phyloP scores from a whole-genome alignment of 257 asterid genomes.

The Solanum ossicruentum region DNA sequence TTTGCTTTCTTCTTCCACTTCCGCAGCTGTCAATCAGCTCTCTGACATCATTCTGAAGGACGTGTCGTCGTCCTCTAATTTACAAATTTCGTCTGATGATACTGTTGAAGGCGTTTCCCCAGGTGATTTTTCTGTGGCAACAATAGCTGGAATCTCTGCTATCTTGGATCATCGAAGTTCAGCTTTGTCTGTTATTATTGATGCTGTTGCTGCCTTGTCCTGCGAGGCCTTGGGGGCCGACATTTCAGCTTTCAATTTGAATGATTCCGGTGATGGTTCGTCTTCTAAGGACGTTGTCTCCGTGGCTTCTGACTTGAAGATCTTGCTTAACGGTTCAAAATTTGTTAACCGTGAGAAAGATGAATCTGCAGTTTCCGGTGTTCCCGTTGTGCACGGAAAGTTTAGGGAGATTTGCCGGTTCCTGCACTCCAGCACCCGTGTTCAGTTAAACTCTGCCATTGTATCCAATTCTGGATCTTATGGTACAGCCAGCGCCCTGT shows the following conservation, averaged over 20 bases:
- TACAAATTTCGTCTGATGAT: neutral
- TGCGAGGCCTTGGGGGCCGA: conserved; percentile 81
- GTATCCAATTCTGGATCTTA: neutral
- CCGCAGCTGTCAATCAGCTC: conserved; percentile 18
- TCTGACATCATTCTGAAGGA: conserved; percentile 24
- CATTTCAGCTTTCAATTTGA: conserved; percentile 46
- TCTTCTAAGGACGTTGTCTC: conserved; percentile 69
- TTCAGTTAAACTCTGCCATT: conserved; percentile 60
- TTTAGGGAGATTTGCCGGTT: conserved; percentile 45
- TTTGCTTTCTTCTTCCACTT: conserved; percentile 24
- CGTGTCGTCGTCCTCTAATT: neutral
- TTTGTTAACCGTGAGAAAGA: conserved; percentile 18
- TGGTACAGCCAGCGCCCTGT: conserved; percentile 34
- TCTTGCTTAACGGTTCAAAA: conserved; percentile 68
- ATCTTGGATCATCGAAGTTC: conserved; percentile 45
- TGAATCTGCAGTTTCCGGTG: conserved; percentile 32
- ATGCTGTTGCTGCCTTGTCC: conserved; percentile 71
- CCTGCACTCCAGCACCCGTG: conserved; percentile 55
- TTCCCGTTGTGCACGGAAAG: conserved; percentile 56
- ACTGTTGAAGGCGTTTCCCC: conserved; percentile 17
- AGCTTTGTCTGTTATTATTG: conserved; percentile 30
- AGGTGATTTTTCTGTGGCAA: conserved; percentile 37
- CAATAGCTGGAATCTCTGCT: conserved; percentile 50
- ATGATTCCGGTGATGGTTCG: conserved; percentile 92
- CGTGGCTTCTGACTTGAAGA: conserved; percentile 68